phyloP scores from a whole-genome alignment of 345 rosid genomes.

The Acer negundo region DNA sequence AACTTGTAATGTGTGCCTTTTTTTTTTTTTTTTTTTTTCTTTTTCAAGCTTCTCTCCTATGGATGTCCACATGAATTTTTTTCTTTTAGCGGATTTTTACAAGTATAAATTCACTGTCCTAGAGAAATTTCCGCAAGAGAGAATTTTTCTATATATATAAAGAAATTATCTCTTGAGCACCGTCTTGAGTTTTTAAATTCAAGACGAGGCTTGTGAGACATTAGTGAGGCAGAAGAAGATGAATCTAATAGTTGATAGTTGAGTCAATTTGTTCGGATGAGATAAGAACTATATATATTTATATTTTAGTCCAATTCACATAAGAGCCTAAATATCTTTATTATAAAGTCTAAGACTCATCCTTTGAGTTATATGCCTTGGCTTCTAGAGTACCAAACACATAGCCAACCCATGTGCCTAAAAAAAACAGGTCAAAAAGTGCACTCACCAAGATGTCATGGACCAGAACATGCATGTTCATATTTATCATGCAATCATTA shows the following conservation, averaged over 20 bases:
- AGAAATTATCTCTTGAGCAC: not conserved
- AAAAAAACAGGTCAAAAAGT: not conserved
- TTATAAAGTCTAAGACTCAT: conserved; percentile 1
- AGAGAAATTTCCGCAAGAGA: not conserved
- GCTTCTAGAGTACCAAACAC: not conserved
- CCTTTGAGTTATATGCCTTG: not conserved
- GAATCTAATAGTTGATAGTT: not conserved
- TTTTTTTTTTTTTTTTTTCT: too few relatives aligned
- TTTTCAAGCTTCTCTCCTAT: not conserved
- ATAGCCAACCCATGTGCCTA: not conserved
- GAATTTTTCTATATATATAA: too few relatives aligned
- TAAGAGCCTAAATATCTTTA: not conserved
- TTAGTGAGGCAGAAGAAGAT: not conserved
- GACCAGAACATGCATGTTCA: not conserved
- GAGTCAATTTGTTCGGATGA: not conserved
- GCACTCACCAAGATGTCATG: not conserved
- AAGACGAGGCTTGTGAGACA: not conserved
- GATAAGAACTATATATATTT: not conserved
- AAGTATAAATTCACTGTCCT: not conserved
- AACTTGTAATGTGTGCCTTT: not conserved
- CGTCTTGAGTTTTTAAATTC: not conserved
- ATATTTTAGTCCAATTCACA: not conserved
- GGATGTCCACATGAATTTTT: not conserved
- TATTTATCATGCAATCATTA: not conserved
- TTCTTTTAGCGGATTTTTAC: not conserved